phyloP scores from a whole-genome alignment of 176 grass and related monocot species.

The Musa itinerans region DNA sequence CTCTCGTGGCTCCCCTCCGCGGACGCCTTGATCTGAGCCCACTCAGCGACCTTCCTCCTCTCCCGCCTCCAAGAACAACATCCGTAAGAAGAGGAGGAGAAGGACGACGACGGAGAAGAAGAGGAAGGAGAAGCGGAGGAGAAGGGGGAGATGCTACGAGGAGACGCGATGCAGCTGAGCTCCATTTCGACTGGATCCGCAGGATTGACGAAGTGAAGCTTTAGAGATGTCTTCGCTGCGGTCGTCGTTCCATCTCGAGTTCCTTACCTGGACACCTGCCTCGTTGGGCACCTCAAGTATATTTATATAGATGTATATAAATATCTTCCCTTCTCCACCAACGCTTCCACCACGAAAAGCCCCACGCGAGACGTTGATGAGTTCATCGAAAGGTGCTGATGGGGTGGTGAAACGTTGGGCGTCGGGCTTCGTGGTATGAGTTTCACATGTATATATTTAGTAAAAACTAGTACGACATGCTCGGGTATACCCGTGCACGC shows the following conservation, averaged over 20 bases:
- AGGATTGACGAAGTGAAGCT: background rate
- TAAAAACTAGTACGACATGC: background rate
- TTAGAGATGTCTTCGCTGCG: background rate
- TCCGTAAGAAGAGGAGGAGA: background rate
- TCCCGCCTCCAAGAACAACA: background rate
- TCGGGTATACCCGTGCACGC: background rate
- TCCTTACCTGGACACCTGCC: too few species aligned
- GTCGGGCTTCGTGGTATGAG: background rate
- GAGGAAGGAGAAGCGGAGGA: background rate
- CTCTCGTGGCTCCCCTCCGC: conserved; percentile 24
- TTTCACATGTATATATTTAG: background rate
- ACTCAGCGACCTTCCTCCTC: conserved; percentile 11
- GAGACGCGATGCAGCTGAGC: conserved; percentile 21
- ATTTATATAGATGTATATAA: background rate
- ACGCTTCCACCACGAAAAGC: background rate
- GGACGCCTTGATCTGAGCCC: conserved; percentile 22
- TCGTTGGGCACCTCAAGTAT: background rate
- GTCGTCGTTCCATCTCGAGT: background rate
- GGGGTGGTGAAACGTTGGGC: background rate
- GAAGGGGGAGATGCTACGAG: conserved; percentile 9
- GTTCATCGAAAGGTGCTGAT: background rate
- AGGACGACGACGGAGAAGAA: conserved; percentile 14
- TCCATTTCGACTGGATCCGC: conserved; percentile 18
- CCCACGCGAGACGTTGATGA: background rate
- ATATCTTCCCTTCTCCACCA: background rate